These are phyloP conservation scores for Puccinia coronata DNA, from an alignment of 1,284 basidiomycete species.

Conservation along the genomic window DNA sequence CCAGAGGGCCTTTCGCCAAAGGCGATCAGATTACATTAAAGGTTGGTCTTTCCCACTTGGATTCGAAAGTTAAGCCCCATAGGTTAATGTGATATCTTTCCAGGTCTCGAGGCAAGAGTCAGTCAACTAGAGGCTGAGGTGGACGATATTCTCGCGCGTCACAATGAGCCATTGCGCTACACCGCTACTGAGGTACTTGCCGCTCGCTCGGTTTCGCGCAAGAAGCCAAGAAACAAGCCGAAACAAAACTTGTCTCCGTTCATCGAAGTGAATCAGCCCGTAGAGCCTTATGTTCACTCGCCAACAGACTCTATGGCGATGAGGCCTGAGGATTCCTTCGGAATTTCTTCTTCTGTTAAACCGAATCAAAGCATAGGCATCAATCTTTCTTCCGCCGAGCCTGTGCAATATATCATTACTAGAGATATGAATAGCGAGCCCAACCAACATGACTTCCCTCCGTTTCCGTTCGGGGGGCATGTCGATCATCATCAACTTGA, in stretches of 20 bases:
- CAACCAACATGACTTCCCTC: not conserved
- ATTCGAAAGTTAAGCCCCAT: not conserved
- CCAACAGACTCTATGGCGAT: not conserved
- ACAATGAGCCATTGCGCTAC: constrained; percentile 35
- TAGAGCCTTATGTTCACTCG: not conserved
- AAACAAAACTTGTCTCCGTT: constrained; percentile 39
- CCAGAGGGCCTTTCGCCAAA: constrained; percentile 84
- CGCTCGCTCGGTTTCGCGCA: constrained; percentile 11
- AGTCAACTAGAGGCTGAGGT: constrained; percentile 37
- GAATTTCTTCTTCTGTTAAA: not conserved
- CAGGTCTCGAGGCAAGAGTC: constrained; percentile 41
- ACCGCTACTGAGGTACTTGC: not conserved
- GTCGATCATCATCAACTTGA: constrained; percentile 1
- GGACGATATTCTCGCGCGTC: constrained; percentile 30
- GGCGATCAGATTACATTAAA: constrained; percentile 79
- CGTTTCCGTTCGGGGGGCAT: not conserved
- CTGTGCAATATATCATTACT: not conserved
- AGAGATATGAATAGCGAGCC: constrained; percentile 2
- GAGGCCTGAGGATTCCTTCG: not conserved
- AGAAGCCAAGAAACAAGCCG: constrained; percentile 34
- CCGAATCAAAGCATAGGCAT: not conserved
- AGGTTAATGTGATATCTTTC: not conserved
- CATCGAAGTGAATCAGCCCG: constrained; percentile 14
- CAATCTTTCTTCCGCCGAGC: not conserved
- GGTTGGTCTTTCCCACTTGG: constrained; percentile 1